These are phyloP conservation scores for Hevea brasiliensis DNA, from an alignment of 345 rosid species.

Conservation along the genomic window DNA sequence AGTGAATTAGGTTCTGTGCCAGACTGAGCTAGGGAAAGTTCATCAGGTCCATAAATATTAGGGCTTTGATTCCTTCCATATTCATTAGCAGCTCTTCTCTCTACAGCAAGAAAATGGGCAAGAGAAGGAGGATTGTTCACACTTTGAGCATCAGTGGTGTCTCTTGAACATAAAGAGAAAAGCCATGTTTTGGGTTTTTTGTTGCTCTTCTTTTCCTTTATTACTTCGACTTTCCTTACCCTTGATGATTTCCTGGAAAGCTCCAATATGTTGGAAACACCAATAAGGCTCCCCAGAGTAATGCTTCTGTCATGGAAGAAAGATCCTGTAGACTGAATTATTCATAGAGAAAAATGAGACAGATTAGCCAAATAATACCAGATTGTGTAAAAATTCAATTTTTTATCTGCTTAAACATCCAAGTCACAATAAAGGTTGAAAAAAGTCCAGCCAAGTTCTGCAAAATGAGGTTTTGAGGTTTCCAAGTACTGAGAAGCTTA, in stretches of 20 bases:
- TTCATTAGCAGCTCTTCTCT: slow-evolving; percentile 45
- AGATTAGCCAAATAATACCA: no score
- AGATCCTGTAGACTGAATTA: slow-evolving; percentile 59
- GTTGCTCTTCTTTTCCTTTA: slow-evolving; percentile 21
- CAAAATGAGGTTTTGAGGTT: no score
- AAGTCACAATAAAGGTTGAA: no score
- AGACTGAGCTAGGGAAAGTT: slow-evolving; percentile 27
- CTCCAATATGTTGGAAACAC: slow-evolving; percentile 50
- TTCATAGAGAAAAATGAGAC: background rate
- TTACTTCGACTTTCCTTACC: slow-evolving; percentile 35
- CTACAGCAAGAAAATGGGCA: slow-evolving; percentile 51
- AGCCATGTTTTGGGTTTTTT: slow-evolving; percentile 43
- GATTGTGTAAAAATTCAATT: no score
- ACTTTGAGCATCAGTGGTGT: slow-evolving; percentile 35
- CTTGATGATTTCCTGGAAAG: slow-evolving; percentile 52
- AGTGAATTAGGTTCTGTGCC: slow-evolving; percentile 35
- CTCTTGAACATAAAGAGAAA: slow-evolving; percentile 49
- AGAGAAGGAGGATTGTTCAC: slow-evolving; percentile 39
- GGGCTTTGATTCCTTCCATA: slow-evolving; percentile 32
- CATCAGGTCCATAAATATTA: slow-evolving; percentile 26
- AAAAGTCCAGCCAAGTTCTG: no score
- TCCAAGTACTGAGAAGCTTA: no score
- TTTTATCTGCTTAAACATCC: no score
- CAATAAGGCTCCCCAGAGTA: slow-evolving; percentile 66
- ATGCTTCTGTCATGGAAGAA: slow-evolving; percentile 70